phyloP scores from a whole-genome alignment of 1,139 yeast genomes.

The Taiozyma sp. region DNA sequence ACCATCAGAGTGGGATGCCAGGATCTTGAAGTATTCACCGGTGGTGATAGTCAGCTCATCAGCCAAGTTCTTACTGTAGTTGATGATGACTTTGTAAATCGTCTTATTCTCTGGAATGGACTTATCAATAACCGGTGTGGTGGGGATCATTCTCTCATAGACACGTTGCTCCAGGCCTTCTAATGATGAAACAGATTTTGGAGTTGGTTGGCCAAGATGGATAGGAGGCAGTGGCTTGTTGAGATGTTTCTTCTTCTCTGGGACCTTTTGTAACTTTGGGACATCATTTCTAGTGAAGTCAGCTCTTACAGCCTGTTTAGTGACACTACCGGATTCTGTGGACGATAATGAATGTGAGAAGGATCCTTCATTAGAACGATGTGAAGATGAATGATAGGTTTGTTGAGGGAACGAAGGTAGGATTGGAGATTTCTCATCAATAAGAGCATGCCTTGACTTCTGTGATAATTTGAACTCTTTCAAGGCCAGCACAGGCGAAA shows the following conservation, averaged over 20 bases:
- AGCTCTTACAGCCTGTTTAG: conserved; percentile 10
- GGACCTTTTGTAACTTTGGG: conserved; percentile 15
- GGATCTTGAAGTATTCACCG: conserved; percentile 30
- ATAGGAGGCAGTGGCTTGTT: conserved; percentile 13
- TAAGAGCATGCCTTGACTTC: conserved; percentile 6
- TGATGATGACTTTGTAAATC: conserved; percentile 21
- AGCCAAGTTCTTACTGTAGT: conserved; percentile 27
- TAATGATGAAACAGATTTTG: conserved; percentile 4
- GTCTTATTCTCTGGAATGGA: conserved; percentile 8
- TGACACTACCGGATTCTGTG: conserved; percentile 4
- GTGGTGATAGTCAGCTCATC: conserved; percentile 30
- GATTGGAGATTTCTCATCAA: conserved; percentile 19
- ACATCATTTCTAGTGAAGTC: conserved; percentile 9
- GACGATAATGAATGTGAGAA: background rate
- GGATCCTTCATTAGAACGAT: conserved; percentile 5
- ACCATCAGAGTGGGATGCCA: conserved; percentile 38
- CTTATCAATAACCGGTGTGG: conserved; percentile 16
- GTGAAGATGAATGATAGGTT: conserved; percentile 11
- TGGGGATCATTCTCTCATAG: conserved; percentile 14
- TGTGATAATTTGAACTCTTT: conserved; percentile 21
- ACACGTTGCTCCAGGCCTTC: conserved; percentile 18
- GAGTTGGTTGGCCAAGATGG: background rate
- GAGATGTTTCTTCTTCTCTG: conserved; percentile 1
- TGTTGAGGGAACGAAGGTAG: conserved; percentile 21
- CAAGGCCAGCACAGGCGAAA: conserved; percentile 19